Evolutionary conservation across 495 filamentous ascomycete genomes (phyloP).

Genomic region (Beverwykella pulmonaria): DNA sequence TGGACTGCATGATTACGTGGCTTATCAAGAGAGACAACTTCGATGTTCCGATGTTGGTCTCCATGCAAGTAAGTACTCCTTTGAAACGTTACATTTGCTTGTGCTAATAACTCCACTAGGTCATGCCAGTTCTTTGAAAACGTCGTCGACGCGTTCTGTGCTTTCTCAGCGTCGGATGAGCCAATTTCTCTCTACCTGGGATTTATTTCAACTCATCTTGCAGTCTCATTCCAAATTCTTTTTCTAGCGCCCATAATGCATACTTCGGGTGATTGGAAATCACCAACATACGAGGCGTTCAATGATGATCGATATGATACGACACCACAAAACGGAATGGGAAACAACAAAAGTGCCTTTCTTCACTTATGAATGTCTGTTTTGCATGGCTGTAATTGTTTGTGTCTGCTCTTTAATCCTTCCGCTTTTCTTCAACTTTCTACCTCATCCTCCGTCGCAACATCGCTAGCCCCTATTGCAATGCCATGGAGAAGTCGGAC

Average conservation of each 20-base stretch:
- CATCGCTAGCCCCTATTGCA: no score
- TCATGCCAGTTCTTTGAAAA: constrained; percentile 50
- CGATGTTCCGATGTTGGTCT: constrained; percentile 97
- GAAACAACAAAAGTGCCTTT: background rate
- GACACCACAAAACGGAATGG: no score
- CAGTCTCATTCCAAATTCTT: no score
- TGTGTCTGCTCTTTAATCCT: no score
- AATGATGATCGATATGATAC: background rate
- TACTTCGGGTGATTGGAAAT: background rate
- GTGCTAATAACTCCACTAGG: constrained; percentile 40
- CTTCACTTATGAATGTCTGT: background rate
- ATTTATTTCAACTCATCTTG: no score
- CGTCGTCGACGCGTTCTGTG: no score
- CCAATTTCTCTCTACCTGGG: no score
- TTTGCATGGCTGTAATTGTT: background rate
- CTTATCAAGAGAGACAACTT: constrained; percentile 95
- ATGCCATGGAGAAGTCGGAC: background rate
- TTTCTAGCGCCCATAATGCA: background rate
- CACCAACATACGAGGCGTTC: background rate
- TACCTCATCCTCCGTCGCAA: no score
- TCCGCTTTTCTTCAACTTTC: no score
- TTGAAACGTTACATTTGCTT: background rate
- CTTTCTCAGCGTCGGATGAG: no score
- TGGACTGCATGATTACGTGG: constrained; percentile 95
- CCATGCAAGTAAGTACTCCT: constrained; percentile 80